Conservation (phyloP, 75 land plant genomes). For the Picea glauca region DNA sequence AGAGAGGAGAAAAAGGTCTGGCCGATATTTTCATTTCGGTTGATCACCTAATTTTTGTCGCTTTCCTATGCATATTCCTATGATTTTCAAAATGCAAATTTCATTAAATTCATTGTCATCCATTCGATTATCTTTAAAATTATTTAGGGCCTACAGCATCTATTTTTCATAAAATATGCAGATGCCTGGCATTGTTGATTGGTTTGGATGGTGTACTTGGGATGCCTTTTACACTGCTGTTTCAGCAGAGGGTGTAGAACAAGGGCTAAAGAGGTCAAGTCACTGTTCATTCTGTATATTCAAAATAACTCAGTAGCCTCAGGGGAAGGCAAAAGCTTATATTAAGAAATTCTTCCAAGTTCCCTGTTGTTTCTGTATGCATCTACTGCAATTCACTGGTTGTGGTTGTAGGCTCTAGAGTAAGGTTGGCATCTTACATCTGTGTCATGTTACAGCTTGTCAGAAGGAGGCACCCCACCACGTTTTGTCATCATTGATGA, state of each 20-base stretch:
- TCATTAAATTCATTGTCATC: not conserved
- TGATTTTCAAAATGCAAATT: not conserved
- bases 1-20: slow-evolving; percentile 78
- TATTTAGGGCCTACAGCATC: no score
- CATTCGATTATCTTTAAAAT: not conserved
- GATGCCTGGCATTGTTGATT: slow-evolving; percentile 92
- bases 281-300: no score
- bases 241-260: slow-evolving; percentile 64
- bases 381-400: not conserved
- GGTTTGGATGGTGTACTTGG: slow-evolving; percentile 99
- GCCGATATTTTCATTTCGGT: not conserved
- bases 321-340: no score
- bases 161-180: slow-evolving; percentile 13
- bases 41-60: not conserved
- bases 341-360: no score
- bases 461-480: slow-evolving; percentile 83
- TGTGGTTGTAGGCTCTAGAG: no score
- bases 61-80: not conserved
- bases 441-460: slow-evolving; percentile 24
- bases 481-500: slow-evolving; percentile 94
- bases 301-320: no score
- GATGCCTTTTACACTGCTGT: slow-evolving; percentile 97
- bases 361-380: not conserved
- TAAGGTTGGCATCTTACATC: not conserved
- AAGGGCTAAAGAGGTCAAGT: slow-evolving; percentile 72